Percentiles rank a stretch among this genome's conserved stretches.
phyloP scores from a whole-genome alignment of 257 asterid species.

The Echium plantagineum region DNA sequence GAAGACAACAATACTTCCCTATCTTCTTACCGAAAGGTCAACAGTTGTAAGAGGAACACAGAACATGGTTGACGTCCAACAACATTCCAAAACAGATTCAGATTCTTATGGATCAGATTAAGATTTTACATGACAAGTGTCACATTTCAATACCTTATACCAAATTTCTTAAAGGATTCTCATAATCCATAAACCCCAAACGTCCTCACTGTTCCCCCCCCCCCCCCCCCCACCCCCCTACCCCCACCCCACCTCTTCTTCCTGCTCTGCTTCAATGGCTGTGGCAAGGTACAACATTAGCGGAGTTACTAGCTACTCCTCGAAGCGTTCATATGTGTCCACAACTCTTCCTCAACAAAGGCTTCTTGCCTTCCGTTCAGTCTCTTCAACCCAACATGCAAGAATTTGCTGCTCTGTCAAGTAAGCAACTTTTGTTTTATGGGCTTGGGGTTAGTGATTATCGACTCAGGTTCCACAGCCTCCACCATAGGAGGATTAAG shows the following conservation, averaged over 20 bases:
- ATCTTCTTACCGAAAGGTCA: too few relatives aligned
- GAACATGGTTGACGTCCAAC: too few relatives aligned
- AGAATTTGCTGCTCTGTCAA: constrained; percentile 66
- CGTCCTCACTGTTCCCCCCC: too few relatives aligned
- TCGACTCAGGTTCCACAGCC: too few relatives aligned
- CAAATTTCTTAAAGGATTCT: background rate
- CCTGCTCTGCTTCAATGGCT: constrained; percentile 41
- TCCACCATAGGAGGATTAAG: too few relatives aligned
- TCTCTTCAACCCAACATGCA: constrained; percentile 21
- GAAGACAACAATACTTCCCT: too few relatives aligned
- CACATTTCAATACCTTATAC: background rate
- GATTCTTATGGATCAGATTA: background rate
- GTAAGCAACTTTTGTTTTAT: constrained; percentile 30
- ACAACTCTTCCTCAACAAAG: constrained; percentile 27
- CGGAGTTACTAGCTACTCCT: constrained; percentile 27
- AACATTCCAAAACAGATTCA: too few relatives aligned
- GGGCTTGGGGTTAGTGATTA: too few relatives aligned
- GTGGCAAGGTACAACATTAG: constrained; percentile 33
- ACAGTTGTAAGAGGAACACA: too few relatives aligned
- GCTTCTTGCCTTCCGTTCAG: constrained; percentile 25
- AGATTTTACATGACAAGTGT: background rate
- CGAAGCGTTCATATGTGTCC: constrained; percentile 41
- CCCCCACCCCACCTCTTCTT: background rate
- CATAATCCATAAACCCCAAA: background rate
- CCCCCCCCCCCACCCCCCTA: too few relatives aligned